phyloP scores from a whole-genome alignment of 257 asterid species.

The Sherardia arvensis region DNA sequence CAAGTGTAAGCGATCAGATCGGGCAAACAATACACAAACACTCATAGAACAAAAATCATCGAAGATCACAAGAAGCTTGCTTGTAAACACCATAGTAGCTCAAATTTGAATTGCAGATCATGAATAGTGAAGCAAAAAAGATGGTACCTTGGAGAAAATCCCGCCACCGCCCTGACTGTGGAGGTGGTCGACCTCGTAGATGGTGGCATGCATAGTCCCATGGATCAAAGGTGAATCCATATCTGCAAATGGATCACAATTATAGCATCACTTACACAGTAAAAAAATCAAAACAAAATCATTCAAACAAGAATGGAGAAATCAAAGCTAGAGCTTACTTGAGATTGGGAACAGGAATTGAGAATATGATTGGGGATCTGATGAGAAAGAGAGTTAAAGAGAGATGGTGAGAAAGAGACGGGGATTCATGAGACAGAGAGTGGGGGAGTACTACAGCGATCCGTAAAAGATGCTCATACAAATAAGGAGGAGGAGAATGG shows the following conservation, averaged over 20 bases:
- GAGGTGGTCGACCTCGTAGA: conserved; percentile 31
- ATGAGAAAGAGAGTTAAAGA: background rate
- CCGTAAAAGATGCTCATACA: background rate
- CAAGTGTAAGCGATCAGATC: background rate
- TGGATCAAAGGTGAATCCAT: conserved; percentile 34
- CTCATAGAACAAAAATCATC: background rate
- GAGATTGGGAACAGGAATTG: background rate
- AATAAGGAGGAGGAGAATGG: background rate
- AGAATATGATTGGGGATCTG: background rate
- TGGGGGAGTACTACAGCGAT: background rate
- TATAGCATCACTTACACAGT: background rate
- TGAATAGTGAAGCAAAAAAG: background rate
- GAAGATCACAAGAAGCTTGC: background rate
- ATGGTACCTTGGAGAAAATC: conserved; percentile 28
- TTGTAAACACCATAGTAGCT: background rate
- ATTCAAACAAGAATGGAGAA: background rate
- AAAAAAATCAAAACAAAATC: background rate
- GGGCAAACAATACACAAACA: background rate
- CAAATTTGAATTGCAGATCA: background rate
- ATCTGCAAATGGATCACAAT: conserved; percentile 7
- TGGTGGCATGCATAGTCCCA: conserved; percentile 40
- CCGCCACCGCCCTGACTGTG: conserved; percentile 20
- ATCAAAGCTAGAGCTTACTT: background rate
- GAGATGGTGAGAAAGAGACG: background rate
- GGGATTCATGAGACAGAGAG: background rate